Evolutionary conservation across 129 eudicot species (phyloP).

Genomic region (Logfia minima): DNA sequence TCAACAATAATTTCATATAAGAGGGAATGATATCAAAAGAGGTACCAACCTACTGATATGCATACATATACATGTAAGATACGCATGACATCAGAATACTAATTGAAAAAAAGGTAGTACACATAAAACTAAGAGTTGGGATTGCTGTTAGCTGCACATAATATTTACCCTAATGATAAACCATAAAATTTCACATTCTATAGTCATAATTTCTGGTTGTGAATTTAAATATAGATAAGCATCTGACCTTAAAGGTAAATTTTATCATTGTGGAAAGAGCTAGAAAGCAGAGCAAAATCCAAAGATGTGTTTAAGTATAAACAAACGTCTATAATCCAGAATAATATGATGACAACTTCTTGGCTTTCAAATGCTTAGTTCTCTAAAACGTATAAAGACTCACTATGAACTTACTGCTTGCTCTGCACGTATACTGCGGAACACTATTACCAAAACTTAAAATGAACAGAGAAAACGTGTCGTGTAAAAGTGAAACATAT

Average conservation of each 20-base stretch:
- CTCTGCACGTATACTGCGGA: neutral
- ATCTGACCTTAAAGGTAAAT: neutral
- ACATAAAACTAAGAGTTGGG: constrained; percentile 1
- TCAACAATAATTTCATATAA: neutral
- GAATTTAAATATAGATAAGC: neutral
- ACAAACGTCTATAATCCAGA: constrained; percentile 7
- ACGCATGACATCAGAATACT: neutral
- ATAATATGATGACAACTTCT: neutral
- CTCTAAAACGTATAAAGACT: neutral
- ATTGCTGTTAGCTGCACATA: neutral
- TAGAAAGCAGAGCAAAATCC: neutral
- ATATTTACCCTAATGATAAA: neutral
- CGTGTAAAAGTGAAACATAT: too few species aligned
- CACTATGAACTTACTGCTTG: constrained; percentile 20
- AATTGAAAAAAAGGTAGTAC: neutral
- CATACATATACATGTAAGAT: neutral
- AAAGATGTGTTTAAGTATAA: neutral
- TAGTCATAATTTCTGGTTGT: neutral
- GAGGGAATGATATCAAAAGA: constrained; percentile 17
- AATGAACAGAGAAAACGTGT: too few species aligned
- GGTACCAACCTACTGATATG: neutral
- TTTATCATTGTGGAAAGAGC: neutral
- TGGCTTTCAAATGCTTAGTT: neutral
- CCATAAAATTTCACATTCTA: neutral
- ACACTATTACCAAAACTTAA: neutral